Conservation (phyloP, 2,329 filamentous ascomycete genomes). For the Bipolaris oryzae region DNA sequence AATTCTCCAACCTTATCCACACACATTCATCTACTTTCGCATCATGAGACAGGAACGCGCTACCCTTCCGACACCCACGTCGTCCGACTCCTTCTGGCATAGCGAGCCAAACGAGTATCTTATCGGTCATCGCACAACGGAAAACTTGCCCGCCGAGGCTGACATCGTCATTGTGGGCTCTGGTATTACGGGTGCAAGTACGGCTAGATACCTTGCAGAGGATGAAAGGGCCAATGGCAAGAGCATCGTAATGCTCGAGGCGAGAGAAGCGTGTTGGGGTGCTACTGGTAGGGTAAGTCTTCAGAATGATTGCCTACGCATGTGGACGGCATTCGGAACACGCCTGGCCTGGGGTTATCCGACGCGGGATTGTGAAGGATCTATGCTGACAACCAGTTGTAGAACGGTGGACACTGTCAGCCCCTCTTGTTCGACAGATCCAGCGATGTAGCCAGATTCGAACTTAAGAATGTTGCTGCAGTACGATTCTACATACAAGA, state of each 20-base stretch:
- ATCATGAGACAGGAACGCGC: constrained; percentile 44
- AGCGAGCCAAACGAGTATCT: constrained; percentile 68
- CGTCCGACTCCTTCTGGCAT: constrained; percentile 76
- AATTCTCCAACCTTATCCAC: not conserved
- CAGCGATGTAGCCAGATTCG: constrained; percentile 71
- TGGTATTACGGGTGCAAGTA: constrained; percentile 77
- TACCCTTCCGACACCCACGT: constrained; percentile 63
- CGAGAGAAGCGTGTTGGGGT: constrained; percentile 79
- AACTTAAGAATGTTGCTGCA: constrained; percentile 70
- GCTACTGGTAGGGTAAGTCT: constrained; percentile 75
- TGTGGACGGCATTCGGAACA: not conserved
- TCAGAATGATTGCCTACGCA: not conserved
- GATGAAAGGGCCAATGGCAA: constrained; percentile 52
- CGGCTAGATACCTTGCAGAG: constrained; percentile 65
- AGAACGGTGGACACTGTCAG: constrained; percentile 71
- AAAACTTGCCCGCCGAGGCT: constrained; percentile 64
- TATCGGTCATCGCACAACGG: constrained; percentile 70
- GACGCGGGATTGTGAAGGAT: not conserved
- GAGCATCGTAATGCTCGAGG: constrained; percentile 75
- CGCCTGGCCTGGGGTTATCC: not conserved
- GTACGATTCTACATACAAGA: constrained; percentile 63
- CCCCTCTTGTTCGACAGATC: constrained; percentile 67
- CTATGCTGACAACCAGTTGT: constrained; percentile 11
- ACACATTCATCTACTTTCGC: not conserved
- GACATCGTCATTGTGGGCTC: constrained; percentile 76